phyloP scores from a whole-genome alignment of 2,329 filamentous ascomycete genomes.

The Xylariaceae sp. region DNA sequence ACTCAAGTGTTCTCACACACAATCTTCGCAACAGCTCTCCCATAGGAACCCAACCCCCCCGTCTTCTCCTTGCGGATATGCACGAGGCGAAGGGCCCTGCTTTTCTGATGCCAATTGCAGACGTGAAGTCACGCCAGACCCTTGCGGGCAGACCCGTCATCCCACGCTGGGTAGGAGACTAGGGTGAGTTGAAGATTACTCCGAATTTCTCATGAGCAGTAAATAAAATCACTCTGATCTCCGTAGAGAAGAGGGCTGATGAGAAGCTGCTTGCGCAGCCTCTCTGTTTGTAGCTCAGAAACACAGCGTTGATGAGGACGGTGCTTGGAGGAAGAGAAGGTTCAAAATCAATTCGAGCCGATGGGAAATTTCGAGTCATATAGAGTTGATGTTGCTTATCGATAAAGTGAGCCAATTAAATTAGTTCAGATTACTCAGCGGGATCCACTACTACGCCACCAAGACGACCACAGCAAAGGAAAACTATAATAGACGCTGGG shows the following conservation, averaged over 20 bases:
- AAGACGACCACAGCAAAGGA: no score
- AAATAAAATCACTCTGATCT: constrained; percentile 28
- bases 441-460: neutral
- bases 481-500: no score
- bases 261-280: constrained; percentile 44
- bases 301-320: constrained; percentile 90
- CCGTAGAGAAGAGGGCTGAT: constrained; percentile 25
- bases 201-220: constrained; percentile 99
- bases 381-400: constrained; percentile 24
- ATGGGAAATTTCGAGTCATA: constrained; percentile 30
- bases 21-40: constrained; percentile 94
- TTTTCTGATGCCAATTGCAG: constrained; percentile 94
- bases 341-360: constrained; percentile 31
- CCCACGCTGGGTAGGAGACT: constrained; percentile 47
- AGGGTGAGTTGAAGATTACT: constrained; percentile 79
- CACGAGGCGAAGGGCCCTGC: constrained; percentile 57
- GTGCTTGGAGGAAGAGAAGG: constrained; percentile 62
- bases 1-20: constrained; percentile 86
- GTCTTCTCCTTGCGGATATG: constrained; percentile 40
- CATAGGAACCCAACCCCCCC: constrained; percentile 64
- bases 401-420: constrained; percentile 25
- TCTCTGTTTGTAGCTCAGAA: constrained; percentile 89
- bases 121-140: constrained; percentile 81
- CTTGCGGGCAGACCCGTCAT: constrained; percentile 74
- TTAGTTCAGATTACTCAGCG: neutral